Evolutionary conservation across 179 eudicot genomes (phyloP).

Genomic region (Carnegiea gigantea): DNA sequence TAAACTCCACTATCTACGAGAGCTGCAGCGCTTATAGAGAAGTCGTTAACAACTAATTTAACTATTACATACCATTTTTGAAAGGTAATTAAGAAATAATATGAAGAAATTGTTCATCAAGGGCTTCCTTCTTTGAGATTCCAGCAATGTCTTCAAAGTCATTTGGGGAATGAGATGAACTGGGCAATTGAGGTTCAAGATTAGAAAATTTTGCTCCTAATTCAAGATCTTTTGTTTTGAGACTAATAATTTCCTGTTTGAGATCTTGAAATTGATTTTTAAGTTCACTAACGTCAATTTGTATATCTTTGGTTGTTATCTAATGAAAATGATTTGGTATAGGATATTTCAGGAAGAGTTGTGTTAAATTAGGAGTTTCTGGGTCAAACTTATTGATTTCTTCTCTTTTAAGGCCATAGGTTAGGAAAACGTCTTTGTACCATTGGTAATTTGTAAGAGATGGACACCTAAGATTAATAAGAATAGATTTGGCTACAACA

Average conservation of each 20-base stretch:
- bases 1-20: background rate
- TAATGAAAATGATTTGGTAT: background rate
- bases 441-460: too few relatives aligned
- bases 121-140: background rate
- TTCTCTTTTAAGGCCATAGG: too few relatives aligned
- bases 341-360: background rate
- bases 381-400: background rate
- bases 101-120: too few relatives aligned
- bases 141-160: too few relatives aligned
- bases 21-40: background rate
- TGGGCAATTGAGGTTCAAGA: too few relatives aligned
- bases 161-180: background rate
- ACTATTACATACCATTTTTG: background rate
- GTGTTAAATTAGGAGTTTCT: background rate
- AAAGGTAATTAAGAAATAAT: background rate
- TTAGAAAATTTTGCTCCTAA: background rate
- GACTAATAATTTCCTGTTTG: background rate
- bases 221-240: background rate
- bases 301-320: background rate
- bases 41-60: background rate
- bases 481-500: too few relatives aligned
- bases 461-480: too few relatives aligned
- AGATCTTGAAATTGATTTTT: background rate
- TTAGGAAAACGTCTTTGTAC: too few relatives aligned
- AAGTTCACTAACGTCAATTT: background rate